Conservation (phyloP, 331 rosid genomes). For the Rosa hybrid region DNA sequence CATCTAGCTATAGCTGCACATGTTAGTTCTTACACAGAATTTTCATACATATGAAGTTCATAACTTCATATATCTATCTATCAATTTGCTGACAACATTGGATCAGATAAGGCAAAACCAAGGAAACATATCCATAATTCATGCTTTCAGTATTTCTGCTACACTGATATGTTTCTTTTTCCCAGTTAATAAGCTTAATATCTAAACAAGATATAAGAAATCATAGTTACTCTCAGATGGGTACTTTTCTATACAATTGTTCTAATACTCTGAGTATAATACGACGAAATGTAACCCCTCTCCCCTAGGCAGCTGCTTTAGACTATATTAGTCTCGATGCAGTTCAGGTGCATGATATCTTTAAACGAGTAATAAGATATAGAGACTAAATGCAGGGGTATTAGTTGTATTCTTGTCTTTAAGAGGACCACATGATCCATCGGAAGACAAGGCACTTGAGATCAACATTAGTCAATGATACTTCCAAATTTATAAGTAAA, state of each 20-base stretch:
- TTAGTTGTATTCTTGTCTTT: too few relatives aligned
- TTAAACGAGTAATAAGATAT: too few relatives aligned
- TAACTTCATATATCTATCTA: background rate
- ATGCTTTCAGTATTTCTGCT: background rate
- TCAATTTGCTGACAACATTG: background rate
- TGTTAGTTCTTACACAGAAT: background rate
- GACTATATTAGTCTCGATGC: constrained; percentile 1
- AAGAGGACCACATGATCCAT: constrained; percentile 7
- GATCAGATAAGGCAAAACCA: background rate
- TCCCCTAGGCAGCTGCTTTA: background rate
- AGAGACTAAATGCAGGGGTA: too few relatives aligned
- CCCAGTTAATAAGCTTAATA: background rate
- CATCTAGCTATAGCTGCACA: background rate
- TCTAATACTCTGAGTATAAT: background rate
- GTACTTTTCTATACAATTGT: background rate
- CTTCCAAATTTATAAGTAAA: background rate
- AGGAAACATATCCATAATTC: background rate
- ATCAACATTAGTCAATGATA: background rate
- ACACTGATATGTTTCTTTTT: background rate
- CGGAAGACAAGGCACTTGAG: constrained; percentile 12
- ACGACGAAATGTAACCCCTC: background rate
- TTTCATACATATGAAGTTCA: background rate
- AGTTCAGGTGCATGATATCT: background rate
- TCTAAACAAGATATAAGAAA: background rate
- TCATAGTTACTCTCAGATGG: background rate